Evolutionary conservation across 768 basidiomycete genomes (phyloP), one percentile per base, ranked within the genome.

Genomic region (Boletus rufocinnamomeus): DNA sequence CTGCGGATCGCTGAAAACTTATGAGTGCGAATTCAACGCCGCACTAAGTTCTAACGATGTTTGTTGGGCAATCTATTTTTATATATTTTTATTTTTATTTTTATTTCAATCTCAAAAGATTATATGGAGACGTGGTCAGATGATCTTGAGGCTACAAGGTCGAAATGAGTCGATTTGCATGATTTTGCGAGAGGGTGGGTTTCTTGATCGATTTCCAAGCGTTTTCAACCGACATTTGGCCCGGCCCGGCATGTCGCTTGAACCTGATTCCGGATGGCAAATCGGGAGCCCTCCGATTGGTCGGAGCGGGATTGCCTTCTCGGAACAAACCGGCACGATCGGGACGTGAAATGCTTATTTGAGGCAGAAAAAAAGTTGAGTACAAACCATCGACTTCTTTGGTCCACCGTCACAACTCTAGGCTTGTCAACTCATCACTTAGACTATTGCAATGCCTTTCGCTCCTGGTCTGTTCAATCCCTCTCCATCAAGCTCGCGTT

Each of bases 381-480:
- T n/a, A 23, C 38, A 57, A 46, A 47, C 37, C 57, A 40, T 55
- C 60, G 46, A 25, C 57, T 9, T 30, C 32, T 21, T 54, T 27
- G n/a, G 43, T 53, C 57, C 23, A 50, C 27, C 49, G 44, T 28
- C 54, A 38, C 40, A 10, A n/a, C 56, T 54, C 44, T n/a, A 45
- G 52, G 60, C 63, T 63, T 41, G 23, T 48, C 54, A 41, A 37
- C 41, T 14, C 54, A 30, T 50, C n/a, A 41, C 19, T 19, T 56
- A 40, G 46, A 68, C 59, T 57, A 25, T 56, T 6, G 27, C 53
- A 38, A 82, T 82, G 81, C 72, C 79, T 74, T 81, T 63, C 71
- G 50, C 75, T 67, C 21, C 74, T 52, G 81, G 81, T 81, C 16
- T 10, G 80, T 70, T 25, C 28, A 4, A 34, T 25, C 1, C 1